A percentile compares a stretch with the other conserved stretches of the same genome.
Evolutionary conservation across 805 yeast genomes (phyloP).

Genomic region (Priceomyces haplophilus): DNA sequence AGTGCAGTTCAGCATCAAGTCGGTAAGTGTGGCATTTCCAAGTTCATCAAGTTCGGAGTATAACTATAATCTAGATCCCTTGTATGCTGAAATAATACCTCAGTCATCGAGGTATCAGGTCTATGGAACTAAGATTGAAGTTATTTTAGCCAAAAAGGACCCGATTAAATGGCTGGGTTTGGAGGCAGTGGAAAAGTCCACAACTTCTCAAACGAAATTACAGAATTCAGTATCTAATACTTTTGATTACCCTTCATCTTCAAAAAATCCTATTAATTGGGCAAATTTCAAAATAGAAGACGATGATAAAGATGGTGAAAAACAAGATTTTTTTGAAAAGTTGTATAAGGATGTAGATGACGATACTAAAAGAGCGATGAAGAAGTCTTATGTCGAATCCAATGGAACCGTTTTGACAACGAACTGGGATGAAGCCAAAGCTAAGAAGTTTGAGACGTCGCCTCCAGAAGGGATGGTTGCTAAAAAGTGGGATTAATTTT

Average conservation of each 20-base stretch:
- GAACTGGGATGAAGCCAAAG: constrained; percentile 84
- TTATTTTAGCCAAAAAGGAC: constrained; percentile 50
- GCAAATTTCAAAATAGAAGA: constrained; percentile 45
- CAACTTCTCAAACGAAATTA: constrained; percentile 5
- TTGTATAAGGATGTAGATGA: constrained; percentile 79
- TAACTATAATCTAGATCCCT: constrained; percentile 52
- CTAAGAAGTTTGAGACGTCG: constrained; percentile 56
- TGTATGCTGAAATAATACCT: constrained; percentile 51
- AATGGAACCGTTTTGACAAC: constrained; percentile 93
- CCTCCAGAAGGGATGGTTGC: constrained; percentile 77
- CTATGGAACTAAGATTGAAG: constrained; percentile 72
- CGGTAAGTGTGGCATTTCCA: constrained; percentile 47
- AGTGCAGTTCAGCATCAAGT: constrained; percentile 35
- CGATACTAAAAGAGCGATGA: constrained; percentile 89
- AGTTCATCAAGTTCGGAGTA: constrained; percentile 52
- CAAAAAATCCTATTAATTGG: constrained; percentile 69
- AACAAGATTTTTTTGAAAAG: constrained; percentile 68
- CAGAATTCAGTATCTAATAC: constrained; percentile 10
- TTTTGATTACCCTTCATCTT: constrained; percentile 57
- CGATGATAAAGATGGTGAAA: constrained; percentile 44
- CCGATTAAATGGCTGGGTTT: constrained; percentile 54
- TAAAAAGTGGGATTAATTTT: constrained; percentile 43
- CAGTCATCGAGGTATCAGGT: constrained; percentile 46
- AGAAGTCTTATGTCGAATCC: constrained; percentile 91
- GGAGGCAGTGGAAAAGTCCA: constrained; percentile 27